A percentile compares a stretch with the other conserved stretches of the same genome.
Evolutionary conservation across 176 grass and related monocot genomes (phyloP).

Genomic region (Oryza brachyantha): DNA sequence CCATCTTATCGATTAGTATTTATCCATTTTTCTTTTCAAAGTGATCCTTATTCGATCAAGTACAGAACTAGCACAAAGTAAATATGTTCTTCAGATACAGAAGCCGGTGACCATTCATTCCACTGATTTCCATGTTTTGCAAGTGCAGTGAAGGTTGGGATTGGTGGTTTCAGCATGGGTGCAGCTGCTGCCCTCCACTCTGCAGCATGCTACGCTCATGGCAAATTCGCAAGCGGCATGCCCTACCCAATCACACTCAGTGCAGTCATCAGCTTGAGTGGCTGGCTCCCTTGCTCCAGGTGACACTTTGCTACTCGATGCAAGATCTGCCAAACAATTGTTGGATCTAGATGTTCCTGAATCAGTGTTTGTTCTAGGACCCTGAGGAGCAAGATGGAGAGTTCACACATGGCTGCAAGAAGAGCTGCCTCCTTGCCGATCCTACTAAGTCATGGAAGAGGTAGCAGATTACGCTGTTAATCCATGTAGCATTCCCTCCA

Average conservation of each 20-base stretch:
- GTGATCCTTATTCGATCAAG: too few relatives aligned
- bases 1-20: too few relatives aligned
- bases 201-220: conserved; percentile 64
- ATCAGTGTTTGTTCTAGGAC: conserved; percentile 40
- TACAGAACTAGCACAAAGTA: neutral
- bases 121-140: neutral
- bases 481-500: neutral
- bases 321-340: neutral
- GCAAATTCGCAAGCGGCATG: conserved; percentile 61
- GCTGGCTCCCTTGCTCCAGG: conserved; percentile 98
- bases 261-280: conserved; percentile 67
- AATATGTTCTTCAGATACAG: neutral
- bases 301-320: conserved; percentile 4
- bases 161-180: conserved; percentile 90
- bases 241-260: conserved; percentile 68
- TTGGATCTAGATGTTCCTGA: neutral
- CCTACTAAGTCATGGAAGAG: conserved; percentile 79
- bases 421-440: conserved; percentile 65
- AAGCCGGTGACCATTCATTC: too few relatives aligned
- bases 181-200: conserved; percentile 63
- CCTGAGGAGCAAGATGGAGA: conserved; percentile 72
- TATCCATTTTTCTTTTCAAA: too few relatives aligned
- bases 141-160: conserved; percentile 76
- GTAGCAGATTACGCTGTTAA: conserved; percentile 27
- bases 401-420: conserved; percentile 62